phyloP scores from a whole-genome alignment of 2,329 filamentous ascomycete genomes.

The Fusarium poae region DNA sequence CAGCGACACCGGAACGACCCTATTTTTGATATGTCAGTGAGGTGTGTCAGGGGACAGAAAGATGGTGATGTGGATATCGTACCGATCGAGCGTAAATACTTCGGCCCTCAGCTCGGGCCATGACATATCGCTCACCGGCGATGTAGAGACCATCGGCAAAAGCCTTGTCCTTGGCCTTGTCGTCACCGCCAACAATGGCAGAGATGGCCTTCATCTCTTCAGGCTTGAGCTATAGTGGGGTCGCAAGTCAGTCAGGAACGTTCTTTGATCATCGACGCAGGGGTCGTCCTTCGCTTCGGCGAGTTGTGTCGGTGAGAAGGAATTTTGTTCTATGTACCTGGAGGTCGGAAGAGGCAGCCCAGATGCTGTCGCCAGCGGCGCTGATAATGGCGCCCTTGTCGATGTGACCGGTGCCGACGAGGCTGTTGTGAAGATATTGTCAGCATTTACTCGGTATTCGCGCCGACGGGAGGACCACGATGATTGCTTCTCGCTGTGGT shows the following conservation, averaged over 20 bases:
- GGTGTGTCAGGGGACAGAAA: neutral
- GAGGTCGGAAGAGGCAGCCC: conserved; percentile 80
- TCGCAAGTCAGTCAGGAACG: conserved; percentile 22
- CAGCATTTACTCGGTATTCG: conserved; percentile 41
- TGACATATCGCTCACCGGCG: conserved; percentile 81
- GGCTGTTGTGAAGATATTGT: conserved; percentile 64
- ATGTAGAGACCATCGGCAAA: conserved; percentile 81
- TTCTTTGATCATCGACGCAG: conserved; percentile 5
- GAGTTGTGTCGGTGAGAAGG: conserved; percentile 7
- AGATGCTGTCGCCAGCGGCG: conserved; percentile 81
- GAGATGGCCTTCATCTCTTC: conserved; percentile 71
- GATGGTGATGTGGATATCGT: conserved; percentile 47
- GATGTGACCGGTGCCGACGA: conserved; percentile 82
- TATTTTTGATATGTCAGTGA: conserved; percentile 46
- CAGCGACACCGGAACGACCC: conserved; percentile 83
- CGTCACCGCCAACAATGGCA: conserved; percentile 62
- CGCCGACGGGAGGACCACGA: neutral
- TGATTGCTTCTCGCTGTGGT: conserved; percentile 4
- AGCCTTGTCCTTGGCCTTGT: conserved; percentile 71
- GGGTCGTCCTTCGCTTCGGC: conserved; percentile 7
- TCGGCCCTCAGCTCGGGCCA: conserved; percentile 80
- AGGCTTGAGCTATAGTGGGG: conserved; percentile 53
- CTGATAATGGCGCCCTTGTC: conserved; percentile 90
- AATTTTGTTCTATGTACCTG: conserved; percentile 73
- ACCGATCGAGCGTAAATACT: conserved; percentile 91